Conservation (phyloP, 208 protist species). For the Acanthamoeba castellanii region DNA sequence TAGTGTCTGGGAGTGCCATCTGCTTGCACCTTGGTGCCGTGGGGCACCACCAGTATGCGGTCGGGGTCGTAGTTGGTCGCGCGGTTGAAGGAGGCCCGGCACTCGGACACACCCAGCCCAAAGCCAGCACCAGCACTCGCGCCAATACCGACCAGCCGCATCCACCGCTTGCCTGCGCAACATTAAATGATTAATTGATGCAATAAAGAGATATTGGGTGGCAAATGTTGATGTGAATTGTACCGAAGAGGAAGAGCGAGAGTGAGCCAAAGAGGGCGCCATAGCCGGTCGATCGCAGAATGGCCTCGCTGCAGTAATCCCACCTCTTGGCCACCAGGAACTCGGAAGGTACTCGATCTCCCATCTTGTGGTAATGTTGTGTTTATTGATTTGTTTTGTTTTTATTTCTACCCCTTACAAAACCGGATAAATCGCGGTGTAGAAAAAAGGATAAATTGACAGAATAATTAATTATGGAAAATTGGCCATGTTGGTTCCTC, state of each 20-base stretch:
- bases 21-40: neutral
- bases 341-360: neutral
- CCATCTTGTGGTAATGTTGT: neutral
- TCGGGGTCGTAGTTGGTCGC: constrained; percentile 4
- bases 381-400: no score
- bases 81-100: constrained; percentile 16
- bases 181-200: neutral
- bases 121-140: constrained; percentile 34
- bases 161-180: constrained; percentile 12
- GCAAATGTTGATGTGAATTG: neutral
- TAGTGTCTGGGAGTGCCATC: neutral
- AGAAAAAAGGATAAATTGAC: no score
- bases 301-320: neutral
- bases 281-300: constrained; percentile 5
- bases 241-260: constrained; percentile 36
- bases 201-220: neutral
- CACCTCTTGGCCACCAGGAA: neutral
- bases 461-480: no score
- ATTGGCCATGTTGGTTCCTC: no score
- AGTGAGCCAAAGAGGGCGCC: neutral
- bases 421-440: no score
- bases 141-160: neutral
- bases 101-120: constrained; percentile 38
- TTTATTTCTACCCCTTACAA: no score
- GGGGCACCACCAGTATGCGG: neutral